Evolutionary conservation across 73 alveolate species (phyloP).

Genomic region (Symbiodinium natans): DNA sequence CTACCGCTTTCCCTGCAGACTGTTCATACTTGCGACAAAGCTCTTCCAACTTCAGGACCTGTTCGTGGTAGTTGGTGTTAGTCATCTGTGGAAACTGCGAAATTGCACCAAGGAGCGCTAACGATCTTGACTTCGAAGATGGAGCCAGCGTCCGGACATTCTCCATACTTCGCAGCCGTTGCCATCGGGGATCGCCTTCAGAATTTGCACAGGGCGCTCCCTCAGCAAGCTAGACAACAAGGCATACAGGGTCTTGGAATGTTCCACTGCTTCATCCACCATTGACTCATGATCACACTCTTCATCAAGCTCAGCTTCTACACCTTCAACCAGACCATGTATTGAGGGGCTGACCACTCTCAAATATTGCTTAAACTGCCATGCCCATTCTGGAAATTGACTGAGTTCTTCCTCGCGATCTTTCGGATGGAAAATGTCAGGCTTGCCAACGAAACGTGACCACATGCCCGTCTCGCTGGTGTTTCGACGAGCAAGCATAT

Average conservation of each 20-base stretch:
- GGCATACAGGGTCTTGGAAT: not conserved
- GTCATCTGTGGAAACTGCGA: not conserved
- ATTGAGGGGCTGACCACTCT: not conserved
- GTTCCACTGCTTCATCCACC: not conserved
- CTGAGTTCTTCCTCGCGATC: not conserved
- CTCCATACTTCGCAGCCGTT: conserved; percentile 14
- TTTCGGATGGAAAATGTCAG: not conserved
- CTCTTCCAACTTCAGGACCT: conserved; percentile 17
- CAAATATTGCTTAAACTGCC: not conserved
- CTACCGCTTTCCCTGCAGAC: not conserved
- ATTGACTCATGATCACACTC: not conserved
- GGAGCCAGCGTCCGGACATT: not conserved
- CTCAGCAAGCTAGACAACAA: not conserved
- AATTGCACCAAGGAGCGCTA: not conserved
- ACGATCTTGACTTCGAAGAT: not conserved
- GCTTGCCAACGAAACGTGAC: not conserved
- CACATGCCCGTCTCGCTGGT: not conserved
- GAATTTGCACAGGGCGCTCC: not conserved
- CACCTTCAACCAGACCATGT: not conserved
- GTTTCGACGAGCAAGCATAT: not conserved
- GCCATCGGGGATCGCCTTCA: not conserved
- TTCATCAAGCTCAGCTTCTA: not conserved
- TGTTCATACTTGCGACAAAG: not conserved
- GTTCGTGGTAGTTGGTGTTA: not conserved
- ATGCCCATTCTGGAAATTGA: not conserved